Percentiles rank a stretch among this genome's conserved stretches.
Evolutionary conservation across 306 rosid genomes (phyloP).

Genomic region (Vigna radiata): DNA sequence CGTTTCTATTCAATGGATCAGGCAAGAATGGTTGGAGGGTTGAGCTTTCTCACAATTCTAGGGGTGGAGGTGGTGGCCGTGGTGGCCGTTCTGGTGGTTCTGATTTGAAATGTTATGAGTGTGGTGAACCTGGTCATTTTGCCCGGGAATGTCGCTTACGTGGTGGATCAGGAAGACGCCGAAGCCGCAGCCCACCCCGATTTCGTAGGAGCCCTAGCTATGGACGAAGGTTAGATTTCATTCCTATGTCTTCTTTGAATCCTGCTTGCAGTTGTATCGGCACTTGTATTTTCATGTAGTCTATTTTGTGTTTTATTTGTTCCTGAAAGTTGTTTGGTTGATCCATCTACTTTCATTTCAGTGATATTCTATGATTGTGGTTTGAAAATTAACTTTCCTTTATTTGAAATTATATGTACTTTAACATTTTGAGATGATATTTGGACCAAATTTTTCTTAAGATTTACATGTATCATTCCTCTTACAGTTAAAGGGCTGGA

Average conservation of each 20-base stretch:
- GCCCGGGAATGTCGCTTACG: slow-evolving; percentile 96
- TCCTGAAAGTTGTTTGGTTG: not conserved
- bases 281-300: not conserved
- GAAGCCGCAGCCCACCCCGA: slow-evolving; percentile 93
- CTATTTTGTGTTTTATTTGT: not conserved
- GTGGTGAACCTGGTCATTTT: slow-evolving; percentile 99
- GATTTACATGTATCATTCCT: not conserved
- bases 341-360: not conserved
- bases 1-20: slow-evolving; percentile 47
- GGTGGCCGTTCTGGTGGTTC: slow-evolving; percentile 97
- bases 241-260: not conserved
- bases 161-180: slow-evolving; percentile 93
- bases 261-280: not conserved
- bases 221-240: slow-evolving; percentile 77
- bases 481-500: not conserved
- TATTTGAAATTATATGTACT: not conserved
- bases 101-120: slow-evolving; percentile 96
- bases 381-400: not conserved
- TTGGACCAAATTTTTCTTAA: not conserved
- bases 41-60: slow-evolving; percentile 96
- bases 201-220: slow-evolving; percentile 98
- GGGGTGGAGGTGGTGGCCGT: slow-evolving; percentile 84
- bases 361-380: not conserved
- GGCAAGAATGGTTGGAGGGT: slow-evolving; percentile 99
- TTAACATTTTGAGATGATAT: not conserved